Evolutionary conservation across 139 green algal species (phyloP).

Genomic region (Chlamydomonas sphaeroides): DNA sequence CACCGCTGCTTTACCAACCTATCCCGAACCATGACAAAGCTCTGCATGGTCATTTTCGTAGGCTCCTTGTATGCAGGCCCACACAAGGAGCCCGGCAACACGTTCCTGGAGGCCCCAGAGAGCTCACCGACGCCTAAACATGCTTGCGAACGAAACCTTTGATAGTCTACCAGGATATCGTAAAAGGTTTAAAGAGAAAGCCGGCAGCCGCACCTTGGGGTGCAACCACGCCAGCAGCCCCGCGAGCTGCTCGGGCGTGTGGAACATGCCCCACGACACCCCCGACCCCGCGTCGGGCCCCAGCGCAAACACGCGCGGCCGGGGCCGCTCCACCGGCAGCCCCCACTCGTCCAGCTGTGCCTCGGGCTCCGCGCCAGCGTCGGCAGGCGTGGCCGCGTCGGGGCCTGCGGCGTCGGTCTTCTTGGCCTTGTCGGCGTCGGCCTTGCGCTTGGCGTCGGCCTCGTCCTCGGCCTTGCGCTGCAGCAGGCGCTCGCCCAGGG

Average conservation of each 20-base stretch:
- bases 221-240: conserved; percentile 13
- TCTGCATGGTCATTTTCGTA: too few relatives aligned
- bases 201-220: conserved; percentile 21
- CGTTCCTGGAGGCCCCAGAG: too few relatives aligned
- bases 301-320: neutral
- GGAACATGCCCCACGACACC: conserved; percentile 9
- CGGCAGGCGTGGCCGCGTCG: neutral
- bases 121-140: too few relatives aligned
- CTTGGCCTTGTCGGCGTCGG: neutral
- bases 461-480: conserved; percentile 6
- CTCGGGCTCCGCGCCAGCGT: neutral
- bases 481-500: neutral
- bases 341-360: conserved; percentile 26
- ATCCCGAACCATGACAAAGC: too few relatives aligned
- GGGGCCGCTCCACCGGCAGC: conserved; percentile 9
- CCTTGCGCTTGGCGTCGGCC: neutral
- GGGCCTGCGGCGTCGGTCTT: neutral
- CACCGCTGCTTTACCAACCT: too few relatives aligned
- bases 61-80: too few relatives aligned
- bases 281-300: neutral
- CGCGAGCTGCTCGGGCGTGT: neutral
- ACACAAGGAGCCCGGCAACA: too few relatives aligned
- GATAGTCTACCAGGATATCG: too few relatives aligned
- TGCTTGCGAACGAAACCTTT: too few relatives aligned
- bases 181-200: too few relatives aligned